A percentile compares a stretch with the other conserved stretches of the same genome.
Evolutionary conservation across 1,139 yeast species (phyloP).

Genomic region (Magnusiomyces starmeri): DNA sequence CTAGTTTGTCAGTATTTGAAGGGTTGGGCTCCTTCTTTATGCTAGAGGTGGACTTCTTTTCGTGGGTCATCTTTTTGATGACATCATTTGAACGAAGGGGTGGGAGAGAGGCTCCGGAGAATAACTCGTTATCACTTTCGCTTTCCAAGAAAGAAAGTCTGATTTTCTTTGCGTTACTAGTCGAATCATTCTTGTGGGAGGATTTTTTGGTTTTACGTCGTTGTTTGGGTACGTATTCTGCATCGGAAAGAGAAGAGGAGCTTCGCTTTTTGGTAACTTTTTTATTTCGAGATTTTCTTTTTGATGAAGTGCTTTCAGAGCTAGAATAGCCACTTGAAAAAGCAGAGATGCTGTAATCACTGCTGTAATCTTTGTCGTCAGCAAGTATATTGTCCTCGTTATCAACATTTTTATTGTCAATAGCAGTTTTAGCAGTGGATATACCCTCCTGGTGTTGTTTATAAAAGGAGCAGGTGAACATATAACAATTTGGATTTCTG

Average conservation of each 20-base stretch:
- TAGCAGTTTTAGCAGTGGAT: no score
- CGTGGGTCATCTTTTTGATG: not conserved
- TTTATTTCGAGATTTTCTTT: no score
- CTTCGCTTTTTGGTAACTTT: not conserved
- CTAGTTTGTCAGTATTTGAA: no score
- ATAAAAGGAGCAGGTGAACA: slow-evolving; percentile 29
- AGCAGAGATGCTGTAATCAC: no score
- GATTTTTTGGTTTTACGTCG: not conserved
- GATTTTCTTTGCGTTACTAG: no score
- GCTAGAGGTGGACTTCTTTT: not conserved
- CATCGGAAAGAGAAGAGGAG: not conserved
- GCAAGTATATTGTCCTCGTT: no score
- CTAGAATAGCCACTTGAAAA: no score
- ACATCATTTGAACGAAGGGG: not conserved
- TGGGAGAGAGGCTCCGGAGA: not conserved
- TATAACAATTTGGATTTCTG: slow-evolving; percentile 46
- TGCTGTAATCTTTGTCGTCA: no score
- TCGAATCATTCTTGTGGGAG: no score
- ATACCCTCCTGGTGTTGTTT: no score
- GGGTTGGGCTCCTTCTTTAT: not conserved
- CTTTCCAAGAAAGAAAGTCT: slow-evolving; percentile 3
- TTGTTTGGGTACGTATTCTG: not conserved
- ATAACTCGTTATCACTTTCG: not conserved
- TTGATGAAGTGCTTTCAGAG: no score
- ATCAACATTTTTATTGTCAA: no score